phyloP scores from a whole-genome alignment of 805 yeast genomes.

The Candida jianshihensis region DNA sequence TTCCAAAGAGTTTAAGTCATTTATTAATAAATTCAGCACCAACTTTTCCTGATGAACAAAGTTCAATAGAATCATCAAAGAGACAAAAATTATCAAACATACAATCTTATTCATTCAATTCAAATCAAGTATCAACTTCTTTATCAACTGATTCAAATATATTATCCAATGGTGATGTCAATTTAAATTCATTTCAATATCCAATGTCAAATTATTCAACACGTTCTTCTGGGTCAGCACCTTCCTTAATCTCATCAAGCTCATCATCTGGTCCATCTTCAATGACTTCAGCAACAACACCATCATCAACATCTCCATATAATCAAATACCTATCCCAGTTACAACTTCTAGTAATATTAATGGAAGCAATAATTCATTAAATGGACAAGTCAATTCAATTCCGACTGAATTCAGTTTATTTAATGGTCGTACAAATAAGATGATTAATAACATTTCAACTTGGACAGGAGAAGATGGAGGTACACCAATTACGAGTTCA shows the following conservation, averaged over 20 bases:
- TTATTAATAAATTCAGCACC: conserved; percentile 36
- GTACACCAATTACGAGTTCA: conserved; percentile 16
- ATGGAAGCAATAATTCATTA: conserved; percentile 1
- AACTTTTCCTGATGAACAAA: conserved; percentile 21
- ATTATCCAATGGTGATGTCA: conserved; percentile 12
- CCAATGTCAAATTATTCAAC: conserved; percentile 7
- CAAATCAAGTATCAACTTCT: conserved; percentile 4
- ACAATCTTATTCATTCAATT: background rate
- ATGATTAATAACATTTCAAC: conserved; percentile 57
- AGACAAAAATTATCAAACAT: background rate
- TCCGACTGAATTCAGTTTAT: conserved; percentile 16
- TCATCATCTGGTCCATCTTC: conserved; percentile 1
- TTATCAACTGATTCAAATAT: conserved; percentile 2
- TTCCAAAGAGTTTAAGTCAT: conserved; percentile 49
- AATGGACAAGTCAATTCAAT: conserved; percentile 14
- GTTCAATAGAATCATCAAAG: conserved; percentile 4
- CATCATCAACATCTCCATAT: conserved; percentile 3
- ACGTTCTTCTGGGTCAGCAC: conserved; percentile 3
- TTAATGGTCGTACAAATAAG: conserved; percentile 42
- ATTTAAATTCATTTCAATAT: conserved; percentile 13
- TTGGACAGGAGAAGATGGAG: conserved; percentile 48
- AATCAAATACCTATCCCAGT: background rate
- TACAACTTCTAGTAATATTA: background rate
- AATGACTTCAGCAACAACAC: conserved; percentile 6
- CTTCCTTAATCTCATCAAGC: conserved; percentile 1